These are phyloP conservation scores for Pulicaria dysenterica DNA, from an alignment of 129 eudicot genomes.

Conservation along the genomic window DNA sequence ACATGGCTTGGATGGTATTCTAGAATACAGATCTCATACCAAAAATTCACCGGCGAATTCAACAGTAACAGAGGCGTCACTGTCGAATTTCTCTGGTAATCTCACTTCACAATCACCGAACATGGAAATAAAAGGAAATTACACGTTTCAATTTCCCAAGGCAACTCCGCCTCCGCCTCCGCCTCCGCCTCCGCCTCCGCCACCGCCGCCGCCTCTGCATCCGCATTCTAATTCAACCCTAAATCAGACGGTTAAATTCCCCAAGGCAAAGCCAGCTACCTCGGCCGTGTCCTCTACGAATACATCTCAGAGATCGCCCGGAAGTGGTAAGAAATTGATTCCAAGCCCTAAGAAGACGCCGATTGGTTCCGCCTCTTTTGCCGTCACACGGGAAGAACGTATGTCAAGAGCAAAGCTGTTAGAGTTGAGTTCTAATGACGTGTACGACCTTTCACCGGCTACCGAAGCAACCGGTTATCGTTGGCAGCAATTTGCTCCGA, in stretches of 20 bases:
- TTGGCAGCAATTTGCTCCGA: conserved; percentile 14
- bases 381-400: not conserved
- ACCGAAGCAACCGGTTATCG: conserved; percentile 1
- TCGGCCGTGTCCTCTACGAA: conserved; percentile 7
- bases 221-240: not conserved
- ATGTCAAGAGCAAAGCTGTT: conserved; percentile 25
- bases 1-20: conserved; percentile 55
- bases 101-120: conserved; percentile 7
- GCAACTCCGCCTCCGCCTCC: conserved; percentile 15
- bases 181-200: not conserved
- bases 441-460: not conserved
- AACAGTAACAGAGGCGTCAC: conserved; percentile 15
- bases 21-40: conserved; percentile 34
- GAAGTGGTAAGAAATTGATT: not conserved
- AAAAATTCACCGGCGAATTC: not conserved
- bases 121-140: conserved; percentile 5
- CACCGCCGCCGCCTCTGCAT: not conserved
- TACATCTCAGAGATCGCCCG: not conserved
- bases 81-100: conserved; percentile 27
- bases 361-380: conserved; percentile 3
- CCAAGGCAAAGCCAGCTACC: too few relatives aligned
- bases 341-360: conserved; percentile 23
- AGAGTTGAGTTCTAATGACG: conserved; percentile 25
- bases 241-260: conserved; percentile 13
- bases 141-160: conserved; percentile 30